Conservation (phyloP, 1,139 yeast genomes). For the Scheffersomyces insectosa region DNA sequence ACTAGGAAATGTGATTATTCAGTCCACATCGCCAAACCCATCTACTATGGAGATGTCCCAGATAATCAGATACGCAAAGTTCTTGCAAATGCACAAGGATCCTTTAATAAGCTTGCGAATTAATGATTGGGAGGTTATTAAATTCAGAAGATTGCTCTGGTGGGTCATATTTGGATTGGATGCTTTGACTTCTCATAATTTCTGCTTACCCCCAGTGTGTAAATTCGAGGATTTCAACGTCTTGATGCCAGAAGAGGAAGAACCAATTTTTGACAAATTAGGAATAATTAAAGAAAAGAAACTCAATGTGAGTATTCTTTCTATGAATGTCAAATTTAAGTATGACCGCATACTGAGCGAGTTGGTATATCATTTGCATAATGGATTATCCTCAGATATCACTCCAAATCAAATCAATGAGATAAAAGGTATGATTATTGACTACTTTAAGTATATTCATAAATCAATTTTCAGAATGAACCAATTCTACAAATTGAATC, state of each 20-base stretch:
- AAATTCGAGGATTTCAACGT: slow-evolving; percentile 58
- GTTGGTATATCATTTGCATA: slow-evolving; percentile 44
- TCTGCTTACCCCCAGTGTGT: slow-evolving; percentile 59
- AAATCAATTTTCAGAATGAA: slow-evolving; percentile 34
- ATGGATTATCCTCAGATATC: slow-evolving; percentile 39
- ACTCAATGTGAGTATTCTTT: slow-evolving; percentile 40
- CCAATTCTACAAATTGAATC: slow-evolving; percentile 14
- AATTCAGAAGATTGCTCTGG: slow-evolving; percentile 58
- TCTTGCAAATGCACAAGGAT: slow-evolving; percentile 57
- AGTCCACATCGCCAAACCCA: slow-evolving; percentile 58
- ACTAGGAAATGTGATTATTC: slow-evolving; percentile 53
- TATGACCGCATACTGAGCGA: slow-evolving; percentile 55
- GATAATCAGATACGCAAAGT: slow-evolving; percentile 54
- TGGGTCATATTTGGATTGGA: slow-evolving; percentile 67
- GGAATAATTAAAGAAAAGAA: slow-evolving; percentile 25
- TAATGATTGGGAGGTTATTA: slow-evolving; percentile 47
- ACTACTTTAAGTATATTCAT: slow-evolving; percentile 50
- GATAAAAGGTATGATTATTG: slow-evolving; percentile 48
- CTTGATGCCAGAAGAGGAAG: slow-evolving; percentile 51
- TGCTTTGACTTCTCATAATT: slow-evolving; percentile 56
- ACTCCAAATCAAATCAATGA: slow-evolving; percentile 41
- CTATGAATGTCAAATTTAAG: slow-evolving; percentile 54
- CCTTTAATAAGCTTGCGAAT: slow-evolving; percentile 53
- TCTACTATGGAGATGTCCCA: slow-evolving; percentile 53
- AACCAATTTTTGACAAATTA: slow-evolving; percentile 28